Percentiles rank a stretch among this genome's conserved stretches.
Evolutionary conservation across 2,329 filamentous ascomycete species (phyloP).

Genomic region (Penicillium sp.): DNA sequence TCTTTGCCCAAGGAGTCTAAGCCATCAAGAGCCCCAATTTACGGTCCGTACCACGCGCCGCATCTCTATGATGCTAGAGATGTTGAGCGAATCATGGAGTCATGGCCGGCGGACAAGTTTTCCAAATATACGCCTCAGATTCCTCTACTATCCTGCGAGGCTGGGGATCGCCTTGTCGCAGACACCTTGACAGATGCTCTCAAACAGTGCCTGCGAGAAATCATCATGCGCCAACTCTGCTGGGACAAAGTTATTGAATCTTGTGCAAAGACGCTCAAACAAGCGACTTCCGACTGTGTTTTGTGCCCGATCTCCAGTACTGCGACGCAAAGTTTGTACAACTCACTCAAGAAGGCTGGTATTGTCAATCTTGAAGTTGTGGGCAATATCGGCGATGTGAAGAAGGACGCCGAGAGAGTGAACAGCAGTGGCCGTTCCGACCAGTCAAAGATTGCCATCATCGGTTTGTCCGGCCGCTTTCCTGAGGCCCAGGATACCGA

Average conservation of each 20-base stretch:
- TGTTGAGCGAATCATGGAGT: conserved; percentile 46
- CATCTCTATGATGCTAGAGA: conserved; percentile 50
- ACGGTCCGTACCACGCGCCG: conserved; percentile 54
- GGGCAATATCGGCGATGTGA: conserved; percentile 22
- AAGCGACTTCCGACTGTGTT: conserved; percentile 14
- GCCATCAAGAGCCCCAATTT: conserved; percentile 50
- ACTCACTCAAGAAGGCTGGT: conserved; percentile 26
- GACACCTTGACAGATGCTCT: conserved; percentile 30
- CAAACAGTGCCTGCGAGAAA: conserved; percentile 31
- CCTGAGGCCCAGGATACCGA: conserved; percentile 66
- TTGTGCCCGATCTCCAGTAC: conserved; percentile 29
- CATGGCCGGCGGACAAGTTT: conserved; percentile 27
- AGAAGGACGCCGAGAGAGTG: conserved; percentile 12
- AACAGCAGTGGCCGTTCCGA: conserved; percentile 29
- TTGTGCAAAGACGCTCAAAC: conserved; percentile 21
- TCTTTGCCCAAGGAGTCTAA: conserved; percentile 46
- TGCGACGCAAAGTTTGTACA: conserved; percentile 29
- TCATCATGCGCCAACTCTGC: conserved; percentile 34
- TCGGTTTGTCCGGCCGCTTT: conserved; percentile 74
- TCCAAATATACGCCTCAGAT: conserved; percentile 25
- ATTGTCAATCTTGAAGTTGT: conserved; percentile 24
- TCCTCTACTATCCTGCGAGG: conserved; percentile 35
- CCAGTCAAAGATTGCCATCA: conserved; percentile 69
- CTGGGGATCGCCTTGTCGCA: conserved; percentile 26
- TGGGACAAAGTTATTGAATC: conserved; percentile 39